These are phyloP conservation scores for Aquanectria penicillioides DNA, from an alignment of 2,329 filamentous ascomycete genomes.

Conservation along the genomic window DNA sequence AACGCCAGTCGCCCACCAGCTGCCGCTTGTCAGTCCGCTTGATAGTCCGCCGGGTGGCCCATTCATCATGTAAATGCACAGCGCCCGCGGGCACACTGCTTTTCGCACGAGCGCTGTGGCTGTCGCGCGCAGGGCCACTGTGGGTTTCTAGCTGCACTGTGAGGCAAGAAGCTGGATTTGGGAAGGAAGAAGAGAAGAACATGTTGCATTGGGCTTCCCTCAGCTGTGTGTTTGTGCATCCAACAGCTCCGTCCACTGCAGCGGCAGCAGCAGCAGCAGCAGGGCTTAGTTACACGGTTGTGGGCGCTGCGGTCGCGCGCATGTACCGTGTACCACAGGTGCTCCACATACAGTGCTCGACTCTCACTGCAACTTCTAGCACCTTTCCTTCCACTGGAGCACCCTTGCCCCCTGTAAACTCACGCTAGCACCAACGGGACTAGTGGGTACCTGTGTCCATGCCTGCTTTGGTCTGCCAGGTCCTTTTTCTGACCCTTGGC, in stretches of 20 bases:
- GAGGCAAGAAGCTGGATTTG: not conserved
- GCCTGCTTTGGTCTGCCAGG: conserved; percentile 6
- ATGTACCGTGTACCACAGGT: too few species aligned
- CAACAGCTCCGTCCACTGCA: too few species aligned
- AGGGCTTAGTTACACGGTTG: too few species aligned
- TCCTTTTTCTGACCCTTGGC: conserved; percentile 9
- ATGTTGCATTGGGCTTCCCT: too few species aligned
- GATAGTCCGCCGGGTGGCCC: too few species aligned
- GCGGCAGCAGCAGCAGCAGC: too few species aligned
- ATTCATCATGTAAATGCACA: too few species aligned
- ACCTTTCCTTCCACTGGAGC: conserved; percentile 2
- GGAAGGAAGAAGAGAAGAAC: not conserved
- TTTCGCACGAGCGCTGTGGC: not conserved
- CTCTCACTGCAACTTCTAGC: not conserved
- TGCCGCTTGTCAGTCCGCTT: too few species aligned
- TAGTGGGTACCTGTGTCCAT: conserved; percentile 9
- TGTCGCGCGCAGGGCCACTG: too few species aligned
- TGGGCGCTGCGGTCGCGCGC: too few species aligned
- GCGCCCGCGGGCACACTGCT: not conserved
- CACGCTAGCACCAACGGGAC: conserved; percentile 1
- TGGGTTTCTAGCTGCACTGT: too few species aligned
- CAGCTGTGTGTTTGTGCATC: not conserved
- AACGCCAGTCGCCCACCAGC: too few species aligned
- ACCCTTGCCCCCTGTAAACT: conserved; percentile 9
- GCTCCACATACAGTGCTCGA: not conserved